These are phyloP conservation scores for Rhodamnia argentea DNA, from an alignment of 345 rosid species.

Conservation along the genomic window DNA sequence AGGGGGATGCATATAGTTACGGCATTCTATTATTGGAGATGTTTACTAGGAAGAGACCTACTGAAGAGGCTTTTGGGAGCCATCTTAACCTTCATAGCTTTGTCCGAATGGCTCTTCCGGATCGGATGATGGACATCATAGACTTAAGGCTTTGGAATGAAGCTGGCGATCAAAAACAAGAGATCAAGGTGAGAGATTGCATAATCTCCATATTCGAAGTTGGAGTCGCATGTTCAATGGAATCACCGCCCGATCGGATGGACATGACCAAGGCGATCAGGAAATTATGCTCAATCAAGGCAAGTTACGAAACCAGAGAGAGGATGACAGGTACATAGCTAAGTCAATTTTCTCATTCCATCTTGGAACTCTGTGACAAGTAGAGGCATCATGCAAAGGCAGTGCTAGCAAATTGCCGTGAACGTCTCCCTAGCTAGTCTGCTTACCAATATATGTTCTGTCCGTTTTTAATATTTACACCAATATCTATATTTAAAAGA, in stretches of 20 bases:
- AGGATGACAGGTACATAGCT: not conserved
- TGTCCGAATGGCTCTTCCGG: rapidly evolving
- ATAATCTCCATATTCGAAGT: not conserved
- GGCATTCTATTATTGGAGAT: not conserved
- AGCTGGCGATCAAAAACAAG: not conserved
- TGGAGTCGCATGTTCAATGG: not conserved
- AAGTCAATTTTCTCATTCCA: not conserved
- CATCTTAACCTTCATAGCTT: not conserved
- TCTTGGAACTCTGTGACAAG: not conserved
- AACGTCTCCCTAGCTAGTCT: not conserved
- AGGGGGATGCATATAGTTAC: not conserved
- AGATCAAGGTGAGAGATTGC: not conserved
- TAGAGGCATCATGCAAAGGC: not conserved
- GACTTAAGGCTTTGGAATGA: not conserved
- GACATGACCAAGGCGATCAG: not conserved
- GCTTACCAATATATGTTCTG: not conserved
- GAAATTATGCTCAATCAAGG: not conserved
- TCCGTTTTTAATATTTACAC: too few relatives aligned
- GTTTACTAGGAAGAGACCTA: not conserved
- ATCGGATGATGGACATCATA: not conserved
- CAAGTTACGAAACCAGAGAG: not conserved
- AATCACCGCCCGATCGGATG: not conserved
- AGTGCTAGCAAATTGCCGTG: not conserved
- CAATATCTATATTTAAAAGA: too few relatives aligned
- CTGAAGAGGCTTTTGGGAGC: not conserved